A percentile compares a stretch with the other conserved stretches of the same genome.
These are phyloP conservation scores for Hypoxylon rickii DNA, from an alignment of 495 filamentous ascomycete species.

Conservation along the genomic window DNA sequence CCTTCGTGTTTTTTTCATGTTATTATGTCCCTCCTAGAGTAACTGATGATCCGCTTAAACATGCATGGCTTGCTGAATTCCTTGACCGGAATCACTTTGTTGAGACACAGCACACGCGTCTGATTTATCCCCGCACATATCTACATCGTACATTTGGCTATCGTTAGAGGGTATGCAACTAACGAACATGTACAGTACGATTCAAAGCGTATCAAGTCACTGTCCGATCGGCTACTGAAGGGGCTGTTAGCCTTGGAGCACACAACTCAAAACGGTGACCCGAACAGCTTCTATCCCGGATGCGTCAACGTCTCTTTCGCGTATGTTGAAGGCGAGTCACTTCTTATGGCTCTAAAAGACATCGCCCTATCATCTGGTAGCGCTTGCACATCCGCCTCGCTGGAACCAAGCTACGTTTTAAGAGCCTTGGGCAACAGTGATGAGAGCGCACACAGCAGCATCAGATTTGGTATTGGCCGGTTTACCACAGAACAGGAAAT, in stretches of 20 bases:
- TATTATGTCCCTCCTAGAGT: conserved; percentile 8
- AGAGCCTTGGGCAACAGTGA: conserved; percentile 93
- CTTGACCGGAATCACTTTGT: conserved; percentile 53
- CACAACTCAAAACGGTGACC: conserved; percentile 87
- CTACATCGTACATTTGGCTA: conserved; percentile 1
- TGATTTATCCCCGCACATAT: conserved; percentile 28
- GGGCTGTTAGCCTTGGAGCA: conserved; percentile 89
- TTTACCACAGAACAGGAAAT: conserved; percentile 96
- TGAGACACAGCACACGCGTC: conserved; percentile 59
- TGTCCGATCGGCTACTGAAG: conserved; percentile 81
- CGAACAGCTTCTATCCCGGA: conserved; percentile 83
- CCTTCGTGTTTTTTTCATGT: conserved; percentile 3
- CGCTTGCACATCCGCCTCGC: conserved; percentile 93
- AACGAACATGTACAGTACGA: conserved; percentile 74
- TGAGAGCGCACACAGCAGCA: conserved; percentile 96
- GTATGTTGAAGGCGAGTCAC: conserved; percentile 96
- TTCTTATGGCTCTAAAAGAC: conserved; percentile 97
- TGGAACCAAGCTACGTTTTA: conserved; percentile 95
- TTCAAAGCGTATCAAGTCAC: conserved; percentile 73
- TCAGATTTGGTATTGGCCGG: conserved; percentile 94
- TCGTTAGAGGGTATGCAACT: conserved; percentile 16
- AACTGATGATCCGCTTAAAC: conserved; percentile 71
- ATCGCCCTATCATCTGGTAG: conserved; percentile 96
- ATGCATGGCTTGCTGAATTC: conserved; percentile 69
- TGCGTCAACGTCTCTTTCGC: conserved; percentile 99